Percentiles rank a stretch among this genome's conserved stretches.
phyloP scores from a whole-genome alignment of 2,329 filamentous ascomycete genomes.

The Chaetomiaceae sp. region DNA sequence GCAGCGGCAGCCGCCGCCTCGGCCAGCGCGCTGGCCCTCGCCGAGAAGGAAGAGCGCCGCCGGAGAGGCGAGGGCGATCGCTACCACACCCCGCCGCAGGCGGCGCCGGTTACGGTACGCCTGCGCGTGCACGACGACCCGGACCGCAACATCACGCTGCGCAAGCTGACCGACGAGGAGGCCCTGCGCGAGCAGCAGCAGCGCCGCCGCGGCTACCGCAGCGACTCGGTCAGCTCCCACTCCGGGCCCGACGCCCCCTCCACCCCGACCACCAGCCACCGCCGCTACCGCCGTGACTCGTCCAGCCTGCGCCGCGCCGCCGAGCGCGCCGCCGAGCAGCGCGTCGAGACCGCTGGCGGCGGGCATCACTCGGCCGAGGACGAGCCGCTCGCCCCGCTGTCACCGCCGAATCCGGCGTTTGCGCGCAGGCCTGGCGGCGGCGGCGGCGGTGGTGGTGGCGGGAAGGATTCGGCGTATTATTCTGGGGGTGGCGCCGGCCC shows the following conservation, averaged over 20 bases:
- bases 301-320: constrained; percentile 42
- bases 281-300: constrained; percentile 50
- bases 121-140: constrained; percentile 55
- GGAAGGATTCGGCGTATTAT: constrained; percentile 58
- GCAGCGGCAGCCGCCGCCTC: constrained; percentile 43
- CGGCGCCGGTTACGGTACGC: constrained; percentile 49
- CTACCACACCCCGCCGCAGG: constrained; percentile 25
- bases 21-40: constrained; percentile 41
- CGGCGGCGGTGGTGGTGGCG: constrained; percentile 33
- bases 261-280: constrained; percentile 37
- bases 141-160: constrained; percentile 55
- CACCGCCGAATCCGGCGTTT: constrained; percentile 52
- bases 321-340: constrained; percentile 42
- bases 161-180: constrained; percentile 56
- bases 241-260: constrained; percentile 56
- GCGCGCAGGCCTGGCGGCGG: constrained; percentile 42
- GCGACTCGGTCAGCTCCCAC: constrained; percentile 49
- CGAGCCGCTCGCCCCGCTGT: constrained; percentile 33
- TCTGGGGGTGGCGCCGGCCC: constrained; percentile 33
- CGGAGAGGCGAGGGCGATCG: constrained; percentile 32
- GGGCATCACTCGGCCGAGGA: background rate
- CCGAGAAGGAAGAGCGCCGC: constrained; percentile 39
- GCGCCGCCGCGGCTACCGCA: constrained; percentile 42
- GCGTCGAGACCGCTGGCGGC: constrained; percentile 29
- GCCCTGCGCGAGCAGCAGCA: constrained; percentile 31